These are phyloP conservation scores for Lenwebbia sp. DNA, from an alignment of 345 rosid genomes.

Conservation along the genomic window DNA sequence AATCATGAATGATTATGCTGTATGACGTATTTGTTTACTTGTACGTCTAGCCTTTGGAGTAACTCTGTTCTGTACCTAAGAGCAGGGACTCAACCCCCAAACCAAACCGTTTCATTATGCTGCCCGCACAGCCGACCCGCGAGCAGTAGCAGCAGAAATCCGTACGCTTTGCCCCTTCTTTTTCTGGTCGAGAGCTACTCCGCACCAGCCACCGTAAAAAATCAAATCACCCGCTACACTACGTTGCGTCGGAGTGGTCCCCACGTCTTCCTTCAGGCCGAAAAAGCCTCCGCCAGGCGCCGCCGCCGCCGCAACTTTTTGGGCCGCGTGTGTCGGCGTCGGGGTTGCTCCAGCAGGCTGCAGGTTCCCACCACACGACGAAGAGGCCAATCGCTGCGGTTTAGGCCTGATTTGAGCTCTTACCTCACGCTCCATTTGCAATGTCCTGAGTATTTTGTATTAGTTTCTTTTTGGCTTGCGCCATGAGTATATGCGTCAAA, in stretches of 20 bases:
- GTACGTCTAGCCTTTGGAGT: background rate
- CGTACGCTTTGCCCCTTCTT: background rate
- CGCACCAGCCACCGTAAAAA: background rate
- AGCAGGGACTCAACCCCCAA: background rate
- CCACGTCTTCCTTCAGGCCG: background rate
- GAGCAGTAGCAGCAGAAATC: background rate
- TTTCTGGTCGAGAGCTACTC: background rate
- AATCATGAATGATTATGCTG: too few relatives aligned
- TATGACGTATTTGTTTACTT: too few relatives aligned
- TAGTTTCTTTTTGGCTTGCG: background rate
- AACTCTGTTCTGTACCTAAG: background rate
- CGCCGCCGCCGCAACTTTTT: background rate
- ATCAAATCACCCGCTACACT: background rate
- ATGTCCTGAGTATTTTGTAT: background rate
- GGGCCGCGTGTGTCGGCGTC: background rate
- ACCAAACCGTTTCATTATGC: background rate
- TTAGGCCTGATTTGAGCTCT: background rate
- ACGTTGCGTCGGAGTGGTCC: background rate
- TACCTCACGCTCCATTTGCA: background rate
- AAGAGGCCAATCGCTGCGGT: background rate
- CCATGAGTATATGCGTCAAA: too few relatives aligned
- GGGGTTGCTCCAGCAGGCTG: background rate
- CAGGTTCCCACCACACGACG: background rate
- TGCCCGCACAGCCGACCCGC: background rate
- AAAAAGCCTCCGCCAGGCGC: background rate